Evolutionary conservation across 306 rosid genomes (phyloP), one percentile per base, ranked within the genome.

Genomic region (Clitoria ternatea): DNA sequence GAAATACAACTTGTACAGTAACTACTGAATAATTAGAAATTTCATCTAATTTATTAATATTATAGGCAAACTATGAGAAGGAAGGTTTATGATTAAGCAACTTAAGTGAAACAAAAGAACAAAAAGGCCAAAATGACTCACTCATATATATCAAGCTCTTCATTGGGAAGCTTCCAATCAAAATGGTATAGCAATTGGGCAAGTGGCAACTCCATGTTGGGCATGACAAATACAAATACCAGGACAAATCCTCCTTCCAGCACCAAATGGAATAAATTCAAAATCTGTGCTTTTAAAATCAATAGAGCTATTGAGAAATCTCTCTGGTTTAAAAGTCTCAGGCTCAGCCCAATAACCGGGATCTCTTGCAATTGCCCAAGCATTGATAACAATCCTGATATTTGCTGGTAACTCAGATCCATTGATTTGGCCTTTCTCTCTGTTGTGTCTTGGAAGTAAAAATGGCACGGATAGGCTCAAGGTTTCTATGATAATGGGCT

Each of bases 171-270:
- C 47, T 61, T 61, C 81, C 81, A 77, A 61, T 77, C 72, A 77
- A 77, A 77, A 61, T 77, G 66, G 57, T 36, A 77, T 1, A 77
- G 36, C 4, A 69, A 50, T 4, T 36, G 15, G 3, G 81, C 71
- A 37, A 69, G 71, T 18, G 72, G 5, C 2, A 63, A 15, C 30
- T 70, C 69, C 30, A 77, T 30, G 23, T 23, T 62, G 0, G 77
- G 73, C 6, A 15, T 6, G 13, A 65, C 76, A 61, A 68, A 77
- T 24, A 30, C 7, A n/a, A 11, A 75, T 30, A 2, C 79, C 79
- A 1, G 60, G 87, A 77, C 81, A 89, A 44, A 60, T 80, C 24
- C 78, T 72, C 39, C 79, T 79, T 56, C 83, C 76, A 20, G 76
- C 76, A 15, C 79, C 79, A 73, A 79, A 79, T 39, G 83, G 79